A percentile compares a stretch with the other conserved stretches of the same genome.
phyloP scores from a whole-genome alignment of 1,139 yeast species.

The Barnettozyma hawaiiensis region DNA sequence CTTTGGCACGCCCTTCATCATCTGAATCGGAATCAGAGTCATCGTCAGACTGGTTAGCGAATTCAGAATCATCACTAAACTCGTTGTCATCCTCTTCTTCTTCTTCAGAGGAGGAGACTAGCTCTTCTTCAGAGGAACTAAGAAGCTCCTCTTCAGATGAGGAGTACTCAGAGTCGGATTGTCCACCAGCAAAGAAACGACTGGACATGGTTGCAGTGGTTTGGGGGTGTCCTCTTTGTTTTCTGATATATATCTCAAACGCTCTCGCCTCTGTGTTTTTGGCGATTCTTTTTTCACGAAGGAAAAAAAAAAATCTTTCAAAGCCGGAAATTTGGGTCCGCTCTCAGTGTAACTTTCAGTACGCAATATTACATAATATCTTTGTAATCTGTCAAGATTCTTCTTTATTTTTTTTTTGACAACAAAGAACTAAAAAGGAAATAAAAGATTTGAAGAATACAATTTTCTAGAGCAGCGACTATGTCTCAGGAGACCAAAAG shows the following conservation, averaged over 20 bases:
- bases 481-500: constrained; percentile 7
- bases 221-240: constrained; percentile 2
- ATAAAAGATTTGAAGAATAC: too few species aligned
- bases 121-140: constrained; percentile 61
- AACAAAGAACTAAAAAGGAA: too few species aligned
- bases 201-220: constrained; percentile 39
- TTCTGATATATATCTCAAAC: constrained; percentile 17
- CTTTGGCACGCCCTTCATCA: constrained; percentile 41
- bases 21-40: constrained; percentile 39
- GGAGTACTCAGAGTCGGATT: constrained; percentile 41
- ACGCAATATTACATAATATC: constrained; percentile 1
- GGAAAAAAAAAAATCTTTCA: constrained; percentile 9
- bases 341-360: constrained; percentile 8
- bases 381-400: too few species aligned
- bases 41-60: constrained; percentile 27
- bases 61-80: constrained; percentile 27
- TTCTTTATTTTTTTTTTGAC: too few species aligned
- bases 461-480: too few species aligned
- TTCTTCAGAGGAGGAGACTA: constrained; percentile 43
- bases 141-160: constrained; percentile 74
- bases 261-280: constrained; percentile 1
- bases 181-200: constrained; percentile 52
- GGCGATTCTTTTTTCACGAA: constrained; percentile 4
- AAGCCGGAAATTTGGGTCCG: background rate
- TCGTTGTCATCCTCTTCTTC: constrained; percentile 31